These are phyloP conservation scores for Saprolegnia parasitica DNA, from an alignment of 352 stramenopile genomes.

Conservation along the genomic window DNA sequence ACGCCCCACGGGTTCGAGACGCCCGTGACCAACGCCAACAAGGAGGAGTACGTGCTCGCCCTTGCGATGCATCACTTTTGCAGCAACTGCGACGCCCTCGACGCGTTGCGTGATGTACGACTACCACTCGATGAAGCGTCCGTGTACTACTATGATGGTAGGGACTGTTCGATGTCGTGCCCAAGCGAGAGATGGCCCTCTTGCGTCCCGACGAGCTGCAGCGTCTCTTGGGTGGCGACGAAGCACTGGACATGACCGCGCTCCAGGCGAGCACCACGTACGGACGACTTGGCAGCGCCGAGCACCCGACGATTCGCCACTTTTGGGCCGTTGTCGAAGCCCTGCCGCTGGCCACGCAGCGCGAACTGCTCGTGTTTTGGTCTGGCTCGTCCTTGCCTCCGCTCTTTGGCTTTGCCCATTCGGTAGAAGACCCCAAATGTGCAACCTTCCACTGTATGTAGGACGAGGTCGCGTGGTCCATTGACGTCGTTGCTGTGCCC, in stretches of 20 bases:
- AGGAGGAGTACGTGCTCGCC: slow-evolving; percentile 53
- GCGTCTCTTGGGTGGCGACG: slow-evolving; percentile 44
- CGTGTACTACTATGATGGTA: slow-evolving; percentile 54
- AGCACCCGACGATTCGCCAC: slow-evolving; percentile 31
- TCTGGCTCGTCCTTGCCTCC: slow-evolving; percentile 59
- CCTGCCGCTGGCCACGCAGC: slow-evolving; percentile 45
- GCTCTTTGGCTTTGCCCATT: slow-evolving; percentile 66
- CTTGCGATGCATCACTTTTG: slow-evolving; percentile 60
- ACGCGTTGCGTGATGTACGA: slow-evolving; percentile 13
- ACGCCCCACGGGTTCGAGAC: slow-evolving; percentile 33
- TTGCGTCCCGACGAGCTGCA: slow-evolving; percentile 56
- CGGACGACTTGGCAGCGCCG: slow-evolving; percentile 37
- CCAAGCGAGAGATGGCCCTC: slow-evolving; percentile 46
- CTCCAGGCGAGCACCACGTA: slow-evolving; percentile 62
- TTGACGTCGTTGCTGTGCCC: slow-evolving; percentile 53
- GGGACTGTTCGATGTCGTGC: slow-evolving; percentile 55
- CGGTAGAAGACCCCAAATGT: slow-evolving; percentile 17
- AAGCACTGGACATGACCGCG: slow-evolving; percentile 44
- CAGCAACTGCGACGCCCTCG: neutral
- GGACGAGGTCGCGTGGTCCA: slow-evolving; percentile 61
- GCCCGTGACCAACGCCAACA: slow-evolving; percentile 65
- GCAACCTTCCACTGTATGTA: slow-evolving; percentile 29
- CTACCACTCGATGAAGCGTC: slow-evolving; percentile 39
- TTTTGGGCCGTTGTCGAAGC: slow-evolving; percentile 65
- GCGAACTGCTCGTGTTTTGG: slow-evolving; percentile 73